Evolutionary conservation across 495 filamentous ascomycete genomes (phyloP), one percentile per base, ranked within the genome.

Genomic region (Xylaria acuta): DNA sequence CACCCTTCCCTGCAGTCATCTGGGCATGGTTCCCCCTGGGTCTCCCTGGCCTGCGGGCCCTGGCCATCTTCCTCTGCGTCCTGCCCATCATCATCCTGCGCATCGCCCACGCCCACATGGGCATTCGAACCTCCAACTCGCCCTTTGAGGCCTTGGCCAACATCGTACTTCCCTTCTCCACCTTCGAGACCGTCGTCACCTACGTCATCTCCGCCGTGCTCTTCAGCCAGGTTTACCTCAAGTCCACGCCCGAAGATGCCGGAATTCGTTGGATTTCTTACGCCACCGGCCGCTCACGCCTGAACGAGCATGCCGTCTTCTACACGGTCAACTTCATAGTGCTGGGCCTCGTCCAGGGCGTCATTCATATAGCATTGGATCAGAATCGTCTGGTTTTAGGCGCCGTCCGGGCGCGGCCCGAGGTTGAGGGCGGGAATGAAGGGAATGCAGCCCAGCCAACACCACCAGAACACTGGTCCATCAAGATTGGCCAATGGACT

Each of bases 11-110:
- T 60, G 7, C 74, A 97, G 94, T 89, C 40, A 76, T 97, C 68
- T 97, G 94, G 94, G 82, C 90, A 76, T 93, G 93, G 92, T 93
- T 97, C 76, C 94, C 95, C 53, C 73, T 97, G 58, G 92, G 94
- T 67, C 86, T 82, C 68, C 89, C 91, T 49, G 93, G 91, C 71
- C 77, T 97, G 41, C 91, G 94, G 69, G 88, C 92, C n/a, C 71
- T 93, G 43, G 85, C 95, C 69, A 92, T 94, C 80, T 88, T 96
- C 75, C 84, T 94, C 59, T 85, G 87, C 45, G 84, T 94, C 67
- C 92, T 96, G 79, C 79, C 83, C 38, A 82, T 90, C 71, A 80
- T 91, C 76, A 89, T 97, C 73, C 87, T 98, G 36, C 93, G 96
- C 69, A 93, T 98, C 73, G 88, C 92, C 51, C 91, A 96, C 75